Conservation (phyloP, 2,329 filamentous ascomycete genomes). For the Colletotrichum cordylinicola region DNA sequence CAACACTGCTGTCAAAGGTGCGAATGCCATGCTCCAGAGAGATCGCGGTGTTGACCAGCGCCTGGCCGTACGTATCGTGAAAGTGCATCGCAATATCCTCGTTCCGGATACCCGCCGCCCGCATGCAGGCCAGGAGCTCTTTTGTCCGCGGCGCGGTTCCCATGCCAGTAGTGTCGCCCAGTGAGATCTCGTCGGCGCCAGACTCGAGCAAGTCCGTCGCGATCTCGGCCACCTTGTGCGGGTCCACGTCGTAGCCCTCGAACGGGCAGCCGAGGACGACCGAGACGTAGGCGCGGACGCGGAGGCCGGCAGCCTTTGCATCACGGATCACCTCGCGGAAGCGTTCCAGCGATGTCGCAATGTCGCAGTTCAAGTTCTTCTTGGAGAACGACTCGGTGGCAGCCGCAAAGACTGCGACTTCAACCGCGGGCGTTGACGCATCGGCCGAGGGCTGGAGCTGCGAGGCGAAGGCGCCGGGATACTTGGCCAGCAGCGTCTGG, state of each 20-base stretch:
- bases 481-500: slow-evolving; percentile 50
- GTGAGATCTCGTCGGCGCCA: slow-evolving; percentile 88
- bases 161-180: slow-evolving; percentile 92
- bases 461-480: slow-evolving; percentile 56
- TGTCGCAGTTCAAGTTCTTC: slow-evolving; percentile 83
- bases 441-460: slow-evolving; percentile 51
- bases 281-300: slow-evolving; percentile 81
- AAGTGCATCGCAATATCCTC: slow-evolving; percentile 84
- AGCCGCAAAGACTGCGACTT: slow-evolving; percentile 82
- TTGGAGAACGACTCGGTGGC: slow-evolving; percentile 82
- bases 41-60: slow-evolving; percentile 81
- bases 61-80: slow-evolving; percentile 88
- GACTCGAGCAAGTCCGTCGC: slow-evolving; percentile 77
- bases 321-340: slow-evolving; percentile 74
- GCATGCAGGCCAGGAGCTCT: slow-evolving; percentile 68
- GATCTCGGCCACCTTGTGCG: slow-evolving; percentile 68
- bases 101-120: slow-evolving; percentile 70
- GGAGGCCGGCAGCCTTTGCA: slow-evolving; percentile 68
- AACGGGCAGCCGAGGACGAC: slow-evolving; percentile 84
- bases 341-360: slow-evolving; percentile 73
- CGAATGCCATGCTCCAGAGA: slow-evolving; percentile 79
- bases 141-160: slow-evolving; percentile 77
- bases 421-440: slow-evolving; percentile 56
- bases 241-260: slow-evolving; percentile 69
- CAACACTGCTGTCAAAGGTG: slow-evolving; percentile 81